phyloP scores from a whole-genome alignment of 75 land plant genomes.

The Ceratopteris richardii region DNA sequence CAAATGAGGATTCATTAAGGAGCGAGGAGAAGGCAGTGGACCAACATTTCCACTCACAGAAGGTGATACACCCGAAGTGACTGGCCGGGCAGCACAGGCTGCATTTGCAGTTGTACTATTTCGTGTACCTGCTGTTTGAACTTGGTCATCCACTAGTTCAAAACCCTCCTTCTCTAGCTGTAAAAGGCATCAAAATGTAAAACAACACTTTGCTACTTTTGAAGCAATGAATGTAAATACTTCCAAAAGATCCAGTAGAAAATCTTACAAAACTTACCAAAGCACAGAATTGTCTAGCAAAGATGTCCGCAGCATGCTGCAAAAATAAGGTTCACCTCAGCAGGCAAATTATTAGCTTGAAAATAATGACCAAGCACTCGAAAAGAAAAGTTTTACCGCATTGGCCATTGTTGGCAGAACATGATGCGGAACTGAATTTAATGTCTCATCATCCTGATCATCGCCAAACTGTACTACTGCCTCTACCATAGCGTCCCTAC shows the following conservation, averaged over 20 bases:
- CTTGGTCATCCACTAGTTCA: slow-evolving; percentile 45
- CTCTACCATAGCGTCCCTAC: slow-evolving; percentile 70
- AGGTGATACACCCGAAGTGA: slow-evolving; percentile 36
- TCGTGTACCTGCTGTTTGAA: slow-evolving; percentile 35
- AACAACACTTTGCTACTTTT: too few relatives aligned
- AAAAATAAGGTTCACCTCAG: too few relatives aligned
- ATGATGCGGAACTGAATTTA: slow-evolving; percentile 33
- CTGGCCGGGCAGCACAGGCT: slow-evolving; percentile 35
- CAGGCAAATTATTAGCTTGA: not conserved
- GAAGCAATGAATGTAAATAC: slow-evolving; percentile 1
- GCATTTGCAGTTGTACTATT: slow-evolving; percentile 16
- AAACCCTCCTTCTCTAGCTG: slow-evolving; percentile 76
- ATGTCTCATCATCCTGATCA: slow-evolving; percentile 44
- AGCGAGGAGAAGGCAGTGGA: slow-evolving; percentile 29
- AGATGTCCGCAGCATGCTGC: slow-evolving; percentile 83
- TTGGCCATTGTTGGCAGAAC: slow-evolving; percentile 56
- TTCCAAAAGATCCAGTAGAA: too few relatives aligned
- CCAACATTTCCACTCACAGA: slow-evolving; percentile 41
- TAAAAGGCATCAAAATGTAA: slow-evolving; percentile 10
- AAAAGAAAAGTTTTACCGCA: slow-evolving; percentile 40
- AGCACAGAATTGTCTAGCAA: slow-evolving; percentile 60
- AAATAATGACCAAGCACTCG: slow-evolving; percentile 1
- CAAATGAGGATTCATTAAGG: slow-evolving; percentile 25
- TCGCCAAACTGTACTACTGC: slow-evolving; percentile 63
- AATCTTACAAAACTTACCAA: too few relatives aligned